phyloP scores from a whole-genome alignment of 2,329 filamentous ascomycete genomes.

The Allantophomopsis cytisporea region DNA sequence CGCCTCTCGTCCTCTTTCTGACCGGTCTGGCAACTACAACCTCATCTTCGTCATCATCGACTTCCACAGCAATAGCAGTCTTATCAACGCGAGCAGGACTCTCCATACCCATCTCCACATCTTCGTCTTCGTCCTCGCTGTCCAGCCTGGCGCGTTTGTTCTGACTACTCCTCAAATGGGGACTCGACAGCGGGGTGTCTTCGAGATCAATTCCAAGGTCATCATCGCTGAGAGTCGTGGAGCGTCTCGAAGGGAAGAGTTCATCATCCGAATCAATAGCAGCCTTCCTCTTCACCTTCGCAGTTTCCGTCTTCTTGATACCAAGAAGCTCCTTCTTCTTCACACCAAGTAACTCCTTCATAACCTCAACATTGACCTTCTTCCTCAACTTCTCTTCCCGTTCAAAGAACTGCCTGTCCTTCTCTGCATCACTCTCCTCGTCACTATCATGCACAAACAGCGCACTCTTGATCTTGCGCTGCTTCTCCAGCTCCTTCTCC shows the following conservation, averaged over 20 bases:
- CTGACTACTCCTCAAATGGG: constrained; percentile 16
- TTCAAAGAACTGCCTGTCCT: constrained; percentile 62
- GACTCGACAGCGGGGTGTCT: constrained; percentile 26
- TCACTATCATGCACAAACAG: constrained; percentile 73
- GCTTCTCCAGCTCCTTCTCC: constrained; percentile 62
- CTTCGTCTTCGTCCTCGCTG: constrained; percentile 16
- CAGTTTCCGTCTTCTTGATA: not conserved
- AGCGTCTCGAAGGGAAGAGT: constrained; percentile 7
- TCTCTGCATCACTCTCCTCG: constrained; percentile 75
- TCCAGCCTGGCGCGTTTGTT: constrained; percentile 23
- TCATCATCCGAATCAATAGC: constrained; percentile 10
- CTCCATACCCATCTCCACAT: constrained; percentile 12
- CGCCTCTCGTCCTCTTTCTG: constrained; percentile 30
- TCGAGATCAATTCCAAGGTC: constrained; percentile 12
- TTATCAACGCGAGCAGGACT: constrained; percentile 14
- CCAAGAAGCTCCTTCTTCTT: constrained; percentile 4
- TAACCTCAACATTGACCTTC: constrained; percentile 20
- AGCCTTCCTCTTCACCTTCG: constrained; percentile 9
- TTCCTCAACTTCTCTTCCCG: constrained; percentile 56
- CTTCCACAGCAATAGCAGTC: constrained; percentile 13
- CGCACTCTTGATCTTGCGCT: constrained; percentile 69
- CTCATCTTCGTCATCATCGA: constrained; percentile 28
- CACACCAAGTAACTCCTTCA: constrained; percentile 15
- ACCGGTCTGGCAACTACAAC: constrained; percentile 17
- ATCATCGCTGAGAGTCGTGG: constrained; percentile 5